phyloP scores from a whole-genome alignment of 306 rosid genomes.

The Vicia sativa region DNA sequence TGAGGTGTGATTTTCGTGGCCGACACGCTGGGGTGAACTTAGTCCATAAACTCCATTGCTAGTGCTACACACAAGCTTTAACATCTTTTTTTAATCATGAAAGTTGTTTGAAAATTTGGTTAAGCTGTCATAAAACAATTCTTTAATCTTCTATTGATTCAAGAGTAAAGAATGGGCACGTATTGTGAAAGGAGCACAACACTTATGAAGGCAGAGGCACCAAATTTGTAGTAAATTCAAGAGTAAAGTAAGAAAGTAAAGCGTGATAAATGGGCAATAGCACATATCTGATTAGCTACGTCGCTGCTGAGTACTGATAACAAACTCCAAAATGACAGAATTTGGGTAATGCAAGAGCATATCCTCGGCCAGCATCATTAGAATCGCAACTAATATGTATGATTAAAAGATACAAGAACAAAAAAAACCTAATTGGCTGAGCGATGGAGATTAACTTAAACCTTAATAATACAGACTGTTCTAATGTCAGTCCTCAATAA shows the following conservation, averaged over 20 bases:
- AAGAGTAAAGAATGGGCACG: not conserved
- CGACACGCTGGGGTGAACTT: not conserved
- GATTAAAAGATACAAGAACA: not conserved
- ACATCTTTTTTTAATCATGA: not conserved
- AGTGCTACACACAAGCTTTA: not conserved
- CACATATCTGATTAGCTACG: constrained; percentile 28
- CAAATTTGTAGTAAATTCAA: not conserved
- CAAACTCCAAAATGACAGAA: constrained; percentile 45
- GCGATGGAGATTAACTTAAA: constrained; percentile 22
- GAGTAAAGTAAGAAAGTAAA: constrained; percentile 2
- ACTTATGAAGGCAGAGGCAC: not conserved
- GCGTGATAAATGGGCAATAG: constrained; percentile 22
- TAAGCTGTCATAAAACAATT: not conserved
- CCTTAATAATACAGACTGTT: constrained; percentile 49
- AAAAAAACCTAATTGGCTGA: constrained; percentile 39
- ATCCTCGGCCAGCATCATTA: constrained; percentile 50
- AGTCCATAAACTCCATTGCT: not conserved
- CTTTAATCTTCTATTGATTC: not conserved
- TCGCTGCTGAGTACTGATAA: constrained; percentile 12
- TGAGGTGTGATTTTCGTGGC: not conserved
- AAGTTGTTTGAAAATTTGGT: not conserved
- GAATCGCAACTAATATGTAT: constrained; percentile 36
- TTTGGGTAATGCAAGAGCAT: constrained; percentile 45
- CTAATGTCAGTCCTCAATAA: constrained; percentile 42
- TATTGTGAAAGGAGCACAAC: not conserved